A percentile compares a stretch with the other conserved stretches of the same genome.
Conservation (phyloP, 345 rosid genomes). For the Pseudoturritis turrita region DNA sequence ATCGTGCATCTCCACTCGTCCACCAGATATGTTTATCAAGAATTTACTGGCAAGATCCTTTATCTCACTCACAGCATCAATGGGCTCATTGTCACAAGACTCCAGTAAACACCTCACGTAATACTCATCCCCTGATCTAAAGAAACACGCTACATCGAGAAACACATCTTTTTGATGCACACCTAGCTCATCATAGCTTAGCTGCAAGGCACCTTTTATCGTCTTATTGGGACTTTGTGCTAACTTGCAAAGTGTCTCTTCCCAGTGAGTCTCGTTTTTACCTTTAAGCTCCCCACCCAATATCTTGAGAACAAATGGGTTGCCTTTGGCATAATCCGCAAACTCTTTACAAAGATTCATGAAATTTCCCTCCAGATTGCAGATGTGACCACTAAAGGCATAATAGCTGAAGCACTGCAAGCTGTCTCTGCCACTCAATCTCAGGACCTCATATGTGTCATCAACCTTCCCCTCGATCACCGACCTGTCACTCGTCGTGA, state of each 20-base stretch:
- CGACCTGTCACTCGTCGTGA: constrained; percentile 3
- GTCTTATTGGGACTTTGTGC: not conserved
- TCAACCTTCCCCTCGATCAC: constrained; percentile 6
- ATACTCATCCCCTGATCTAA: constrained; percentile 4
- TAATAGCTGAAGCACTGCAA: not conserved
- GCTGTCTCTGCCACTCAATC: constrained; percentile 14
- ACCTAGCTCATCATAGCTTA: constrained; percentile 28
- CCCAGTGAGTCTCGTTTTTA: constrained; percentile 13
- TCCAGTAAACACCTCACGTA: constrained; percentile 7
- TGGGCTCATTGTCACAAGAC: not conserved
- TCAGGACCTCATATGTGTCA: not conserved
- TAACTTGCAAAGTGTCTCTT: not conserved
- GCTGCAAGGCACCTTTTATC: constrained; percentile 4
- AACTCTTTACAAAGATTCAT: not conserved
- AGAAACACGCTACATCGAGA: constrained; percentile 38
- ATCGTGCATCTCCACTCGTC: constrained; percentile 31
- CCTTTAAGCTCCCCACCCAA: constrained; percentile 12
- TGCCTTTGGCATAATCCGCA: constrained; percentile 26
- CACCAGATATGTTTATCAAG: constrained; percentile 5
- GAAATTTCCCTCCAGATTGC: not conserved
- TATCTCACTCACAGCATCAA: not conserved
- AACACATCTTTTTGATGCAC: constrained; percentile 12
- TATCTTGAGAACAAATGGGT: constrained; percentile 36
- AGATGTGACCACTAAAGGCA: not conserved
- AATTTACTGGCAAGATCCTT: constrained; percentile 25